These are phyloP conservation scores for Neurospora hispaniola DNA, from an alignment of 495 filamentous ascomycete genomes.

Conservation along the genomic window DNA sequence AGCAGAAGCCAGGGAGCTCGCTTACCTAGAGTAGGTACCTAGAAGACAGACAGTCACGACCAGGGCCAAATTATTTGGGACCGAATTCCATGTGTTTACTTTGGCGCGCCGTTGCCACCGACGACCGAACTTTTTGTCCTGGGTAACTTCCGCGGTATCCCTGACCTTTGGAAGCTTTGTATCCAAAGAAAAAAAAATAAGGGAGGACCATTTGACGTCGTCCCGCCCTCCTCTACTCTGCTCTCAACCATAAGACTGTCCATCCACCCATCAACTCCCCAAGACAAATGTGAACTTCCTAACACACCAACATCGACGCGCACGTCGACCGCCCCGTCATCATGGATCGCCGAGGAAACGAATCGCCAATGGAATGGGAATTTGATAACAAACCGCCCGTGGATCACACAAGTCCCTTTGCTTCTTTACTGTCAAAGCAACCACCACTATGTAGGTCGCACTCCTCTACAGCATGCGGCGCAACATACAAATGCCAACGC, in stretches of 20 bases:
- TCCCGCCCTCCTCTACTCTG: neutral
- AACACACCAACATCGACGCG: neutral
- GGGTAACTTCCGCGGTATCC: neutral
- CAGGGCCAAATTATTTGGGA: neutral
- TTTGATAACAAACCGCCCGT: constrained; percentile 33
- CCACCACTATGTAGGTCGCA: constrained; percentile 14
- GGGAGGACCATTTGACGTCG: neutral
- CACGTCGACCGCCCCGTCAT: neutral
- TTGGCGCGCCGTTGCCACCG: constrained; percentile 17
- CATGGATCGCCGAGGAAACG: constrained; percentile 35
- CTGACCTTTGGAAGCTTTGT: neutral
- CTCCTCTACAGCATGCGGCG: too few relatives aligned
- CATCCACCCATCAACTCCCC: neutral
- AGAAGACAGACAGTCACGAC: neutral
- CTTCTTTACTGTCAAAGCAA: constrained; percentile 19
- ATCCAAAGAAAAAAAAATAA: neutral
- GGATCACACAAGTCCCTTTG: constrained; percentile 38
- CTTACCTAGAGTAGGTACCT: too few relatives aligned
- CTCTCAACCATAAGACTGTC: neutral
- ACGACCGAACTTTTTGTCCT: constrained; percentile 11
- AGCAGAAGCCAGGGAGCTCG: neutral
- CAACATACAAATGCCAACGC: too few relatives aligned
- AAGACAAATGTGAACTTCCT: neutral
- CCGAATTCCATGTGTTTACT: constrained; percentile 19
- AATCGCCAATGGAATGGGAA: constrained; percentile 43